Evolutionary conservation across 192 early-diverging fungal genomes (phyloP), one percentile per base, ranked within the genome.

Genomic region (Coemansia sp.): DNA sequence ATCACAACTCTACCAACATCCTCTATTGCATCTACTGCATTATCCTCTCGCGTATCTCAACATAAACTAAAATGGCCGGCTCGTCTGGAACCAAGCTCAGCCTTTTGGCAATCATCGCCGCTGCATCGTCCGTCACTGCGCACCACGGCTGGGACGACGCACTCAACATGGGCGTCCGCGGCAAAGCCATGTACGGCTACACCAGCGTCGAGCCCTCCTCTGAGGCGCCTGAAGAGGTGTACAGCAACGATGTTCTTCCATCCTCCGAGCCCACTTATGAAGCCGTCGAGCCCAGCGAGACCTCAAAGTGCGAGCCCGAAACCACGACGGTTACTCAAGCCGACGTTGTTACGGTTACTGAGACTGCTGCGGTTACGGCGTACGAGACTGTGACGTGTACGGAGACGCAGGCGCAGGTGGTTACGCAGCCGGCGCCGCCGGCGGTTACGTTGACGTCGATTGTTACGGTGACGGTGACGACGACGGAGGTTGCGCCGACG

Each of bases 371-470:
- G 10, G 48, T 8, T n/a, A 65, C 58, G 22, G 41, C 45, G 19
- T 66, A 64, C 7, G 23, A 9, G 13, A 69, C 64, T 2, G 53
- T 70, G 3, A 76, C 68, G 0, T 51, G 54, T 27, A 57, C 65
- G 6, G 57, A 65, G 11, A 68, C 68, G 0, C 62, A 62, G 12
- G 59, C 62, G 22, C 57, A 64, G 52, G 68, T 67, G 3, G 64
- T 76, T 20, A 76, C 68, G 2, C 61, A 69, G 61, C 64, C 74
- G 3, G 60, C 73, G 0, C 73, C 67, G 14, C 73, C 73, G 10
- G 59, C 73, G 27, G 67, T 75, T 24, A 75, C 74, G 1, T 61
- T 76, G n/a, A 76, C 74, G 9, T 71, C 61, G 32, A 57, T 64
- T 26, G 47, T 24, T 37, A 71, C 74, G 6, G 47, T 68, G 4